phyloP scores from a whole-genome alignment of 83 land plant species.

The Thuja plicata region DNA sequence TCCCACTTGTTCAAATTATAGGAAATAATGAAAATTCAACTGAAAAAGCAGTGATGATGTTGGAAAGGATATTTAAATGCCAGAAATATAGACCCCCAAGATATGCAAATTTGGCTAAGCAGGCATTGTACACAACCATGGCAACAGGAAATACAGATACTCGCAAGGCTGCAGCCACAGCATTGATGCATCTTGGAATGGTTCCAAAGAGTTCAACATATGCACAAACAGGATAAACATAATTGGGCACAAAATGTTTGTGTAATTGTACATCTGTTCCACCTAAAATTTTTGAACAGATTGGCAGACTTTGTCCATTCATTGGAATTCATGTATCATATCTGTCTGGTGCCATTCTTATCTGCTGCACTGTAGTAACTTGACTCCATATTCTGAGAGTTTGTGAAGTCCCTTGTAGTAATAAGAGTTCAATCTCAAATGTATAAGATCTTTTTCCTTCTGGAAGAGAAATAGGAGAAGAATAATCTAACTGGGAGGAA shows the following conservation, averaged over 20 bases:
- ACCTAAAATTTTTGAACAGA: not conserved
- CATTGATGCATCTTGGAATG: constrained; percentile 36
- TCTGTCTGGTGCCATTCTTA: not conserved
- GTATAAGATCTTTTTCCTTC: not conserved
- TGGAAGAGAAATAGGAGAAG: not conserved
- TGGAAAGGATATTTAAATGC: constrained; percentile 32
- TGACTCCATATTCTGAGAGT: not conserved
- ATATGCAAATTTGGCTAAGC: constrained; percentile 20
- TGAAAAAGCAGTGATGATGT: constrained; percentile 24
- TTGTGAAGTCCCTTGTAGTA: not conserved
- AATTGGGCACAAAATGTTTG: not conserved
- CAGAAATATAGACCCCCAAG: constrained; percentile 20
- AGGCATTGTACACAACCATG: constrained; percentile 23
- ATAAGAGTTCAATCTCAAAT: not conserved
- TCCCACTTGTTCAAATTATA: constrained; percentile 15
- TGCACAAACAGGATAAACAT: not conserved
- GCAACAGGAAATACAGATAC: constrained; percentile 26
- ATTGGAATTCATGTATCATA: not conserved
- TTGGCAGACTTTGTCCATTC: not conserved
- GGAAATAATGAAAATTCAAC: constrained; percentile 23
- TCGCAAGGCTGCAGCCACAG: constrained; percentile 28
- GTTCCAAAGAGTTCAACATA: constrained; percentile 30
- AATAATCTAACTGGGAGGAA: not conserved
- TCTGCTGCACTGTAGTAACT: not conserved
- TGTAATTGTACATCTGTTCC: not conserved